Conservation (phyloP, 1,139 yeast genomes). For the Geotrichum carabidarum region DNA sequence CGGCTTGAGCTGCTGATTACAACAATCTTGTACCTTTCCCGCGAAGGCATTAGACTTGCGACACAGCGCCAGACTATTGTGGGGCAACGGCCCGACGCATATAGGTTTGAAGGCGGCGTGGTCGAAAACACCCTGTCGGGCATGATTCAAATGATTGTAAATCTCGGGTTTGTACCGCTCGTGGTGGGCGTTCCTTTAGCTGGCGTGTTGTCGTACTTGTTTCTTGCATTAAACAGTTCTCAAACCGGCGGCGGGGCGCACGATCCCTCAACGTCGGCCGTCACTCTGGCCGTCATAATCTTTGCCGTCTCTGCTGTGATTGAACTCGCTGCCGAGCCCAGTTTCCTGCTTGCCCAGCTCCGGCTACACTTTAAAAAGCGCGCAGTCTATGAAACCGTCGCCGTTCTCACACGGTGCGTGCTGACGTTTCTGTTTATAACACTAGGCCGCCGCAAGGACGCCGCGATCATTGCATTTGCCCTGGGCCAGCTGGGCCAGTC, state of each 20-base stretch:
- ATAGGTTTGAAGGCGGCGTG: constrained; percentile 40
- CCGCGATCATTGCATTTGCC: constrained; percentile 64
- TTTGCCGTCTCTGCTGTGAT: constrained; percentile 53
- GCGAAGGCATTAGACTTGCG: constrained; percentile 79
- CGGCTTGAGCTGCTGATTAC: constrained; percentile 70
- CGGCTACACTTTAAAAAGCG: constrained; percentile 60
- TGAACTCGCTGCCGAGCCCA: constrained; percentile 72
- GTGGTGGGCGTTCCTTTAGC: constrained; percentile 59
- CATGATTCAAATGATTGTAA: constrained; percentile 50
- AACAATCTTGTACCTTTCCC: constrained; percentile 65
- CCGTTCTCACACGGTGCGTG: constrained; percentile 53
- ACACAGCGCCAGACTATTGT: constrained; percentile 54
- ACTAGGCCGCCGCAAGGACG: constrained; percentile 26
- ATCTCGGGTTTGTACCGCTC: constrained; percentile 66
- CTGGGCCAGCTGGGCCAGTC: constrained; percentile 72
- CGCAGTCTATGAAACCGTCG: constrained; percentile 64
- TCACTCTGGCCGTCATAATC: constrained; percentile 36
- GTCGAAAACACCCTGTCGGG: constrained; percentile 41
- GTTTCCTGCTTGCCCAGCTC: constrained; percentile 66
- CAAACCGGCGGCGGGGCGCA: constrained; percentile 20
- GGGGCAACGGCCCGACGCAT: constrained; percentile 34
- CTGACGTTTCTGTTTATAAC: constrained; percentile 52
- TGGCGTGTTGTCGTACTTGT: constrained; percentile 34
- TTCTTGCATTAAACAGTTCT: constrained; percentile 25
- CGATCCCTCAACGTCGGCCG: background rate